These are phyloP conservation scores for Pythium brachiatum DNA, from an alignment of 352 stramenopile species.

Conservation along the genomic window DNA sequence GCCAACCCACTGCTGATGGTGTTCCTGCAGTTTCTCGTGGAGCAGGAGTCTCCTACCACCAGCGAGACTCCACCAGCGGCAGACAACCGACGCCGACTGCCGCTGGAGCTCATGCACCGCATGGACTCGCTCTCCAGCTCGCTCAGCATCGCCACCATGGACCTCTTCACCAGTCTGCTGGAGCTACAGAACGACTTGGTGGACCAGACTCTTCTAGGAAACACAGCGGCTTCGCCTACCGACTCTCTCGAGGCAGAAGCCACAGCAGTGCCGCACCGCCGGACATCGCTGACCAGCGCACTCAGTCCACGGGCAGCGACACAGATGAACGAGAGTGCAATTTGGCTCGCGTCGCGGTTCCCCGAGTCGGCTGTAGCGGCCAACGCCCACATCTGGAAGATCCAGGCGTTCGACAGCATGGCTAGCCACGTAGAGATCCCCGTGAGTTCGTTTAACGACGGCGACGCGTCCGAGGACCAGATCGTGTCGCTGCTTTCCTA, in stretches of 20 bases:
- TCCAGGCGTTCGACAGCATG: conserved; percentile 56
- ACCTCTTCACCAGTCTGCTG: conserved; percentile 75
- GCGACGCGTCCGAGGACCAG: conserved; percentile 43
- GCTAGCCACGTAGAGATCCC: conserved; percentile 57
- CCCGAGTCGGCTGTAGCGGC: conserved; percentile 71
- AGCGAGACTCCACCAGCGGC: neutral
- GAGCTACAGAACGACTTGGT: conserved; percentile 64
- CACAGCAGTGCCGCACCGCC: neutral
- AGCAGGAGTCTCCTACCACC: conserved; percentile 20
- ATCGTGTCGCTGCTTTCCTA: conserved; percentile 83
- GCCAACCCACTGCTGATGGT: conserved; percentile 75
- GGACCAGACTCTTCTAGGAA: conserved; percentile 53
- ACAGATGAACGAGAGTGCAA: conserved; percentile 28
- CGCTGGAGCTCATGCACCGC: conserved; percentile 67
- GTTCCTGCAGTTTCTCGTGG: conserved; percentile 78
- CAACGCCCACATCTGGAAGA: conserved; percentile 82
- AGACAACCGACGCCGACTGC: conserved; percentile 38
- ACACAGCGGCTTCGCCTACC: neutral
- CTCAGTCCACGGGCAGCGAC: conserved; percentile 22
- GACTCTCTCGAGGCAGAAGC: neutral
- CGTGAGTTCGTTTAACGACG: conserved; percentile 19
- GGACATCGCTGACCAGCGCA: conserved; percentile 1
- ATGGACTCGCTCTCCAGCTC: conserved; percentile 81
- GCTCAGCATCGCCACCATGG: conserved; percentile 78
- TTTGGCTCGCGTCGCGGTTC: conserved; percentile 82